Evolutionary conservation across 1,284 basidiomycete species (phyloP).

Genomic region (Leccinum subfulvum): DNA sequence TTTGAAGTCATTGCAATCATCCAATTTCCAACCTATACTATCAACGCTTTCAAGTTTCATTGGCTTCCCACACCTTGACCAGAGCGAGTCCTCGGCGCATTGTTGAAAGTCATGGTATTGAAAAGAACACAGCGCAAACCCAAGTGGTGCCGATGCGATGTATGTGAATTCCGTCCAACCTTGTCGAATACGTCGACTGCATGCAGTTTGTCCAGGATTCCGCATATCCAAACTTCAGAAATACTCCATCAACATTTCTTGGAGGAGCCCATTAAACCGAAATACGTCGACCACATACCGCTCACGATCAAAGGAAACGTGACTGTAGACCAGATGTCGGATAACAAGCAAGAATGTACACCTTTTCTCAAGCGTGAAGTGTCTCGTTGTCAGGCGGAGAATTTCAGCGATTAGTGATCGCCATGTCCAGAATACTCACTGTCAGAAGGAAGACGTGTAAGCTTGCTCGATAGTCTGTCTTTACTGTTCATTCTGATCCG

Average conservation of each 20-base stretch:
- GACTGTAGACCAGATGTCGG: not conserved
- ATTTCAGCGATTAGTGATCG: not conserved
- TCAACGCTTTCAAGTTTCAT: not conserved
- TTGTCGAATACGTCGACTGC: not conserved
- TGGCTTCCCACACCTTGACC: not conserved
- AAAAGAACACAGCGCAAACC: not conserved
- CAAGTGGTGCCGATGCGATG: not conserved
- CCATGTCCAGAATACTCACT: not conserved
- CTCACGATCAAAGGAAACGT: not conserved
- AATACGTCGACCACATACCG: not conserved
- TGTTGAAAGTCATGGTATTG: not conserved
- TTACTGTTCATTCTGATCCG: constrained; percentile 4
- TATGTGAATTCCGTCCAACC: not conserved
- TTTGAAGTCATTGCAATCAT: constrained; percentile 96
- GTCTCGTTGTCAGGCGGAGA: not conserved
- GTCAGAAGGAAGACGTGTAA: constrained; percentile 84
- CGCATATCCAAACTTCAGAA: no score
- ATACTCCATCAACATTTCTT: not conserved
- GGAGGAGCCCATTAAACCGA: not conserved
- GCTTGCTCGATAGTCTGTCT: constrained; percentile 31
- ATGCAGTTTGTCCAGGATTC: not conserved
- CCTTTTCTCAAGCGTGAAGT: not conserved
- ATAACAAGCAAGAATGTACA: not conserved
- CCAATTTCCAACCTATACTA: constrained; percentile 56
- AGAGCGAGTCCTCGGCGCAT: not conserved